Base-by-base conservation (phyloP, 192 early-diverging fungal genomes). In the Chytriomyces confervae region DNA sequence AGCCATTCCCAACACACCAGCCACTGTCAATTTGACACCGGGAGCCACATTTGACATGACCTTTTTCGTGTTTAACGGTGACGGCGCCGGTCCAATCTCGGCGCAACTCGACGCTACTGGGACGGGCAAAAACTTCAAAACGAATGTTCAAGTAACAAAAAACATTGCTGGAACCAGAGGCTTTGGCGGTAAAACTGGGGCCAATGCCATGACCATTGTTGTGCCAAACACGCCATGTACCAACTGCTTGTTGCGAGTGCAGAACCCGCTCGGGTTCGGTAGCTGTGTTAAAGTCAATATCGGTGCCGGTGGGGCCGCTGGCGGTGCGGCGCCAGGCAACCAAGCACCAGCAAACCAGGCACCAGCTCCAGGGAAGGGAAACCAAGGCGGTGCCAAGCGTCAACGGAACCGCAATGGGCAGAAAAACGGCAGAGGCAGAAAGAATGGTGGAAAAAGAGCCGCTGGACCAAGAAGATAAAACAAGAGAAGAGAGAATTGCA, bases 211-310 rank as follows among this genome's bases (percentile, higher is more conserved):
- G 72, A 57, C 13, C 3, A 57, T 57, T 57, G 53, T 57, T 13
- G 53, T 57, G 20, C 53, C 53, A 13, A 57, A 57, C 53, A 57
- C 53, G 53, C 53, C 53, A 18, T 57, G 53, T 20, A 57, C 53
- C 13, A 57, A 57, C 53, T 57, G 53, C 53, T 57, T 57, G 53
- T 13, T 57, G 53, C 53, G 46, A 7, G 75, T 43, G 36, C 27
- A 69, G 43, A 69, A 69, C 68, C 43, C 24, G 16, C 76, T 79
- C 50, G 78, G 78, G 5, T 69, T 48, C 50, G 80, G 76, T 36
- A 29, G 16, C 13, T 69, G 68, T 46, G 68, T 47, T 5, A 23
- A 44, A 24, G 64, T 66, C 13, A 69, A 69, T 24, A 69, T 69
- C 47, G 68, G 27, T 18, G 53, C 16, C 20, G 53, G 16, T 13